These are phyloP conservation scores for Kodamaea restingae DNA, from an alignment of 805 yeast genomes.

Conservation along the genomic window DNA sequence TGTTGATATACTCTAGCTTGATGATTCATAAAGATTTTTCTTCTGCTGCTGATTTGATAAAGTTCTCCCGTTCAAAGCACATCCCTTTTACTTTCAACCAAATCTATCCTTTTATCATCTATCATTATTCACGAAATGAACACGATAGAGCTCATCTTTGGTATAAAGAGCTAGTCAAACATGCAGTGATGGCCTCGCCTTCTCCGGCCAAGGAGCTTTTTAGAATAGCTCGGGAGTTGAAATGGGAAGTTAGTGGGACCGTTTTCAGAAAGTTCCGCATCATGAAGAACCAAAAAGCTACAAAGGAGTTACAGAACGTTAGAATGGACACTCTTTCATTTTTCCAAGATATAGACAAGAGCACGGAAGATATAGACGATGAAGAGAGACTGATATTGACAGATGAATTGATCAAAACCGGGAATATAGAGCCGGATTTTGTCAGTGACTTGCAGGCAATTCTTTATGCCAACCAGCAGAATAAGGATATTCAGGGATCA, in stretches of 20 bases:
- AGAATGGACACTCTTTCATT: conserved; percentile 16
- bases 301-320: conserved; percentile 16
- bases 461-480: conserved; percentile 10
- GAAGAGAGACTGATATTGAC: conserved; percentile 14
- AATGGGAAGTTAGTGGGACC: conserved; percentile 35
- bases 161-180: conserved; percentile 31
- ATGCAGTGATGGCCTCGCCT: conserved; percentile 29
- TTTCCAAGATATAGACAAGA: conserved; percentile 10
- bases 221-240: conserved; percentile 30
- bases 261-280: conserved; percentile 24
- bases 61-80: conserved; percentile 20
- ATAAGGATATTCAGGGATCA: neutral
- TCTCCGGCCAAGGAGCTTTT: conserved; percentile 26
- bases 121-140: conserved; percentile 31
- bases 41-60: conserved; percentile 31
- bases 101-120: conserved; percentile 34
- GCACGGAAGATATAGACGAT: conserved; percentile 8
- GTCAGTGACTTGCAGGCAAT: conserved; percentile 20
- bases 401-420: conserved; percentile 17
- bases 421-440: conserved; percentile 12
- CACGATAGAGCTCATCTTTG: conserved; percentile 31
- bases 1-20: conserved; percentile 30
- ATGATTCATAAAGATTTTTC: conserved; percentile 28
- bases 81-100: conserved; percentile 39
- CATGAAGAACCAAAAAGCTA: conserved; percentile 20